A percentile compares a stretch with the other conserved stretches of the same genome.
Conservation (phyloP, 768 basidiomycete genomes). For the Polyporus arcularius region DNA sequence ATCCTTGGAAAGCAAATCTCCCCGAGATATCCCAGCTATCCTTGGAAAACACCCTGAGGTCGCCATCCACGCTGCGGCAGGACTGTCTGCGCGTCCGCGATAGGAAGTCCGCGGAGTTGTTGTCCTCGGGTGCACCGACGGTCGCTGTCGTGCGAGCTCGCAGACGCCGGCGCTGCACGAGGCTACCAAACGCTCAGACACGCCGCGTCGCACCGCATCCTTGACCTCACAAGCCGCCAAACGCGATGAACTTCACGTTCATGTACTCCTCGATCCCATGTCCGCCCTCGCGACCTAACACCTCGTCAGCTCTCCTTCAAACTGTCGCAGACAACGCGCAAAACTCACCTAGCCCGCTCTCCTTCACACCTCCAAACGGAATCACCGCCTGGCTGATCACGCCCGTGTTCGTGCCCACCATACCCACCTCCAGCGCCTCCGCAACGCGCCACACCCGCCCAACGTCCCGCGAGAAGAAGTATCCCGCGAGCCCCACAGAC, state of each 20-base stretch:
- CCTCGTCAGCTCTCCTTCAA: constrained; percentile 29
- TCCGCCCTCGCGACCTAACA: constrained; percentile 75
- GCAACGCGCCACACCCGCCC: constrained; percentile 93
- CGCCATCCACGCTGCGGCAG: no score
- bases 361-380: constrained; percentile 91
- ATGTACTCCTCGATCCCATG: constrained; percentile 91
- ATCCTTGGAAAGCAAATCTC: no score
- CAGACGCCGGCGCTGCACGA: no score
- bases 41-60: no score
- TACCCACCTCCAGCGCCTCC: constrained; percentile 92
- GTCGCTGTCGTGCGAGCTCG: no score
- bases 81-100: no score
- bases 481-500: constrained; percentile 88
- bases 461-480: constrained; percentile 88
- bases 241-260: constrained; percentile 78
- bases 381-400: constrained; percentile 75
- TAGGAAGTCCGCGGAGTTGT: no score
- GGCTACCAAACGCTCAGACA: no score
- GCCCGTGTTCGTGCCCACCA: constrained; percentile 85
- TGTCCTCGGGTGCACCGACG: no score
- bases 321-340: not conserved
- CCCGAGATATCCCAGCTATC: no score
- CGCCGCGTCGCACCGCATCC: no score
- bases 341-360: constrained; percentile 69
- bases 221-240: constrained; percentile 44